Evolutionary conservation across 306 rosid genomes (phyloP), one percentile per base, ranked within the genome.

Genomic region (Quercus mongolica): DNA sequence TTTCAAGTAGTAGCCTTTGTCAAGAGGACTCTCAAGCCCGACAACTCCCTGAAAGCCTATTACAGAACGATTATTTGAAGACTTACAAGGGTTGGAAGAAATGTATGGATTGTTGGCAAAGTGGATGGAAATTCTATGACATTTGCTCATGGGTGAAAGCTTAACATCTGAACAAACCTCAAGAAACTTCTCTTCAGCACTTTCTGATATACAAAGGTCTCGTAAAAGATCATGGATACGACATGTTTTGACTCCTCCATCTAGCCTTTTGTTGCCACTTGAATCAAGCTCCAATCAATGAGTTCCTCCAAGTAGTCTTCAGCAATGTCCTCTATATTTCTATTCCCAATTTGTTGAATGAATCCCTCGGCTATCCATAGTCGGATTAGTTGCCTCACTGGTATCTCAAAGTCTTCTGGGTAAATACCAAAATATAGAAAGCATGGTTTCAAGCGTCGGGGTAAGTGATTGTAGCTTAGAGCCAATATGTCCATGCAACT

Each of bases 181-280:
- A 1, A 51, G 31, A 2, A 73, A 28, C 49, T 73, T 55, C 8
- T 73, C 76, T 44, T 73, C 15, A 0, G 3, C 9, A 26, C 76
- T 30, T 5, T 54, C 63, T 1, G 18, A 0, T 30, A 55, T 54
- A 23, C 76, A 73, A 0, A 73, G 52, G 0, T 19, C 65, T 0
- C 52, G 31, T 17, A 73, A 6, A 73, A 73, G 76, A 73, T 73
- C 76, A 5, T 73, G 77, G 8, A 74, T 74, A 1, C 55, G n/a
- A 19, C 68, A 74, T 74, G 52, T 56, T 33, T 74, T 74, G 1
- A 18, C 54, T 18, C 77, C 77, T 44, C 77, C 77, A 74, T 74
- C 77, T 1, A 3, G 31, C 33, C 68, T 74, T 19, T 56, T 0
- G 5, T n/a, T 10, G 18, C 68, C 0, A 74, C 33, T 33, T 73